phyloP scores from a whole-genome alignment of 371 early-diverging fungal genomes.

The Zopfochytrium polystomum region DNA sequence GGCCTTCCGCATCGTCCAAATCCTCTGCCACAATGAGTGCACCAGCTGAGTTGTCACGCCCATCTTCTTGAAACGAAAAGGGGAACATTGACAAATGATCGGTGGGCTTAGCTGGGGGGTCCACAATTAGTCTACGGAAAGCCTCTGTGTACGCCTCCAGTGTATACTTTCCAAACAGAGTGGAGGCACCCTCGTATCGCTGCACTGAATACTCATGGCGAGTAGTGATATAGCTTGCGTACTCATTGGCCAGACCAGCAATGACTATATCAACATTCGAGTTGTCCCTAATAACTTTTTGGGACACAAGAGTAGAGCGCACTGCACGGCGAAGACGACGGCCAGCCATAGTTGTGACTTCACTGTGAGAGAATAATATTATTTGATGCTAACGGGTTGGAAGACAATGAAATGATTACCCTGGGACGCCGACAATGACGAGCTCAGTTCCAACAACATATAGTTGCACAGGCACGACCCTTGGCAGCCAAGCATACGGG shows the following conservation, averaged over 20 bases:
- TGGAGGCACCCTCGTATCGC: conserved; percentile 67
- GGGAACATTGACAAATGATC: not conserved
- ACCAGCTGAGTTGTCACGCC: conserved; percentile 42
- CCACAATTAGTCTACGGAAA: conserved; percentile 52
- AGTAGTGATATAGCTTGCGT: conserved; percentile 59
- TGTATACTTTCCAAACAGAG: conserved; percentile 63
- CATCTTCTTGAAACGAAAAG: conserved; percentile 1
- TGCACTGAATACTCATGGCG: conserved; percentile 65
- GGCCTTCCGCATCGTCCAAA: too few species aligned
- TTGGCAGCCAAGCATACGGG: conserved; percentile 58
- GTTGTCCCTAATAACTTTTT: conserved; percentile 46
- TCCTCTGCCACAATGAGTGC: too few species aligned
- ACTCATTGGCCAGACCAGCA: conserved; percentile 49
- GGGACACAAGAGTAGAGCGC: conserved; percentile 32
- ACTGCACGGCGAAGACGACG: conserved; percentile 49
- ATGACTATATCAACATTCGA: conserved; percentile 51
- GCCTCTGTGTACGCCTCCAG: conserved; percentile 55
- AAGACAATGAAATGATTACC: too few species aligned
- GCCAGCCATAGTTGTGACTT: conserved; percentile 68
- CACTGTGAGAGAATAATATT: too few species aligned
- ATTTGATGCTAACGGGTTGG: too few species aligned
- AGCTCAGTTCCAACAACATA: conserved; percentile 45
- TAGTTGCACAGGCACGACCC: conserved; percentile 53
- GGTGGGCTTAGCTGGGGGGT: conserved; percentile 36
- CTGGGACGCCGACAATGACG: conserved; percentile 55